Base-by-base conservation (phyloP, 2,329 filamentous ascomycete genomes). In the Fusarium praegraminearum region DNA sequence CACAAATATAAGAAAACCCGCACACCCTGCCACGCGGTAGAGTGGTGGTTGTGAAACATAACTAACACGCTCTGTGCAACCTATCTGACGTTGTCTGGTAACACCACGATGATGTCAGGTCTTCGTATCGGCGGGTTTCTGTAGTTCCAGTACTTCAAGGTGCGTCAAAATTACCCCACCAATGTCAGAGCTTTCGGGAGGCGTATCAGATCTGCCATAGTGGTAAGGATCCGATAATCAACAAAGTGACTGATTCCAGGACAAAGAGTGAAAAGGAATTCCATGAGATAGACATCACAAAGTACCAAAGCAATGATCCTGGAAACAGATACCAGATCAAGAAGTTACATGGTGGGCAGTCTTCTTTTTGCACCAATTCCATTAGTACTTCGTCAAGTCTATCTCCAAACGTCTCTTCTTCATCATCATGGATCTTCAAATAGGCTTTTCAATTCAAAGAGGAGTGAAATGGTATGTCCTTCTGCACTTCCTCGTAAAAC, bases 361-460 rank as follows among this genome's bases (percentile, higher is more conserved):
- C 20, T 41, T 44, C 28, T 53, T 52, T 65, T 52, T 53, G 53
- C 43, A 49, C 60, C 52, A 65, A 43, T 53, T 32, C 53, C 54
- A 43, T n/a, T n/a, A n/a, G n/a, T 47, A 49, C 40, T 65, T 45
- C 28, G 53, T 54, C 41, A 65, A 60, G 43, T 65, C 52, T 69
- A 57, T 64, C 30, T 67, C 62, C 66, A 67, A 54, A 36, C 40
- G 18, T 18, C 30, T 55, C 24, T 55, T 45, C 40, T 36, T 36
- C 26, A 51, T 61, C 46, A 24, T 61, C 46, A 24, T 45, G 38
- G 43, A 55, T 52, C 44, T 50, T 57, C 44, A 69, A 57, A 69
- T 62, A 57, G 61, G 62, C 55, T 70, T 53, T 67, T 67, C 67
- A 67, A 59, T 70, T 67, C 67, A 70, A 58, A 46, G 67, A 62